Evolutionary conservation across 345 rosid genomes (phyloP).

Genomic region (Mallotus nudiflorus): DNA sequence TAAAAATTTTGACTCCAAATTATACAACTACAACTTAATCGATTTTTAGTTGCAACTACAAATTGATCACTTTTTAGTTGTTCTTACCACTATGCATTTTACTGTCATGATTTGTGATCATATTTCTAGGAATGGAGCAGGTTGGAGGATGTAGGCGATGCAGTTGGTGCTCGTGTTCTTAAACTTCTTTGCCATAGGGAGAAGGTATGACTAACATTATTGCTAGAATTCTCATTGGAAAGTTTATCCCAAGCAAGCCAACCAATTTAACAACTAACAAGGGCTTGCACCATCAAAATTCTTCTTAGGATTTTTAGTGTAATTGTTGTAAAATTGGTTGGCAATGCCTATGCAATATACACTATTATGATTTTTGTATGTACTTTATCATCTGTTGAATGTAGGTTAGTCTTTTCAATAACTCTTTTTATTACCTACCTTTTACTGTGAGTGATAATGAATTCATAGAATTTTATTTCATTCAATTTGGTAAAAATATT

Average conservation of each 20-base stretch:
- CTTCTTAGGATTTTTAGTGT: not conserved
- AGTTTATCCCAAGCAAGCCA: not conserved
- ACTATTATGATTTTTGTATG: not conserved
- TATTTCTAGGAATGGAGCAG: constrained; percentile 35
- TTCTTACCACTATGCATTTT: not conserved
- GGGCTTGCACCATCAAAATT: not conserved
- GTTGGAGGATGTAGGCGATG: constrained; percentile 95
- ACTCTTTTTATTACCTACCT: not conserved
- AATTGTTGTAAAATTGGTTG: not conserved
- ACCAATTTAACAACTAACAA: not conserved
- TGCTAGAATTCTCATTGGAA: not conserved
- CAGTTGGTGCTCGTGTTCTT: constrained; percentile 84
- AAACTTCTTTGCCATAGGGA: constrained; percentile 92
- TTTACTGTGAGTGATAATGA: not conserved
- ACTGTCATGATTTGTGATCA: not conserved
- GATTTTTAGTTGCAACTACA: too few relatives aligned
- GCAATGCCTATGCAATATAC: not conserved
- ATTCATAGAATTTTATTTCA: not conserved
- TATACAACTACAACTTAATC: not conserved
- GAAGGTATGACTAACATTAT: constrained; percentile 55
- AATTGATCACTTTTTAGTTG: not conserved
- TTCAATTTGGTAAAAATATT: not conserved
- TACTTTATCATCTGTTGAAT: not conserved
- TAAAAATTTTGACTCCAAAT: not conserved
- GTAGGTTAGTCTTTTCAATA: not conserved